Conservation (phyloP, 106 monocot genomes). For the Dendrobium huoshanense region DNA sequence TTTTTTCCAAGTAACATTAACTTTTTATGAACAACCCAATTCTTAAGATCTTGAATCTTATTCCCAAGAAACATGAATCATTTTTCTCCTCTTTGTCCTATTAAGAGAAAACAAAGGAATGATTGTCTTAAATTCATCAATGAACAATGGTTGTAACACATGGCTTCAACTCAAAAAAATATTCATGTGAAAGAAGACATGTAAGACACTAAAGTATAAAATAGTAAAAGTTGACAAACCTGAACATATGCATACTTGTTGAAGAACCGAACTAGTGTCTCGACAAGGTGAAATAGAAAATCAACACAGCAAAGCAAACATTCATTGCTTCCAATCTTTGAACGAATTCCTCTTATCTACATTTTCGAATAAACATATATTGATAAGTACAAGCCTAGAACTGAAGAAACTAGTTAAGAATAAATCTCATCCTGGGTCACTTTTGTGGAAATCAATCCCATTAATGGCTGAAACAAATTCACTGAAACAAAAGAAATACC, state of each 20-base stretch:
- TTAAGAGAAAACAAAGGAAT: not conserved
- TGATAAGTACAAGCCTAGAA: not conserved
- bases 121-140: not conserved
- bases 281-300: constrained; percentile 94
- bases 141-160: not conserved
- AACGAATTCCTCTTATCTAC: constrained; percentile 88
- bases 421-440: not conserved
- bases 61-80: too few relatives aligned
- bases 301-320: constrained; percentile 97
- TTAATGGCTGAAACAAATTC: not conserved
- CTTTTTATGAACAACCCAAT: too few relatives aligned
- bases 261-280: constrained; percentile 97
- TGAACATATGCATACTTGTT: constrained; percentile 99
- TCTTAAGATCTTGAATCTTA: too few relatives aligned
- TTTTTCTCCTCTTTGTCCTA: too few relatives aligned
- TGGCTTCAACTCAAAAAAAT: not conserved
- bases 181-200: not conserved
- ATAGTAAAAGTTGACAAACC: constrained; percentile 32
- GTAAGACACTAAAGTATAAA: not conserved
- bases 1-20: too few relatives aligned
- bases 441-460: not conserved
- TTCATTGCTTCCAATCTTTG: constrained; percentile 92
- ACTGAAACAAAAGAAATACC: constrained; percentile 30
- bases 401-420: not conserved
- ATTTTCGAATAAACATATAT: constrained; percentile 5